phyloP scores from a whole-genome alignment of 352 stramenopile species.

The Globisporangium spinosum region DNA sequence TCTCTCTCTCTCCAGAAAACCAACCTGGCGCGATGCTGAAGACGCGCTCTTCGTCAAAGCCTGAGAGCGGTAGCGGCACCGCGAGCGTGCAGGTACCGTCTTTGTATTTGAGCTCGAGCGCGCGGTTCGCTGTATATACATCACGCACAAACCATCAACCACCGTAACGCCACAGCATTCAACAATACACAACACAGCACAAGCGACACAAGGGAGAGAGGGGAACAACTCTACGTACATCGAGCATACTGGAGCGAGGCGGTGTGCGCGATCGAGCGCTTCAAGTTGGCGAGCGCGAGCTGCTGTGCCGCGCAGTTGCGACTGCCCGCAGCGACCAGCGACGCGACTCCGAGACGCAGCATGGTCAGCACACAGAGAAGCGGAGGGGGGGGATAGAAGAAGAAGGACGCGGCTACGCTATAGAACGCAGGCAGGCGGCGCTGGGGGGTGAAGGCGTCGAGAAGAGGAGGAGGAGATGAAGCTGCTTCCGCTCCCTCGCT shows the following conservation, averaged over 20 bases:
- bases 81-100: constrained; percentile 72
- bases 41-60: constrained; percentile 74
- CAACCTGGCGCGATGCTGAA: constrained; percentile 70
- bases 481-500: neutral
- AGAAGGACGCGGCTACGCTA: neutral
- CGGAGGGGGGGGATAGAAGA: neutral
- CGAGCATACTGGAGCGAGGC: constrained; percentile 17
- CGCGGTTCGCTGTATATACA: constrained; percentile 23
- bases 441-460: neutral
- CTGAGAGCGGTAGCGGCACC: constrained; percentile 70
- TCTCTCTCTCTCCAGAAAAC: neutral
- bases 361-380: neutral
- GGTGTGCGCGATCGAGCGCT: constrained; percentile 20
- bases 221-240: constrained; percentile 7
- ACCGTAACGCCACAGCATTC: neutral
- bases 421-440: neutral
- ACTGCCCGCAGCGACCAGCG: constrained; percentile 4
- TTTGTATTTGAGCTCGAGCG: constrained; percentile 79
- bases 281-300: constrained; percentile 13
- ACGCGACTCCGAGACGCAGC: constrained; percentile 13
- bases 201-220: neutral
- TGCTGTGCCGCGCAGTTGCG: constrained; percentile 2
- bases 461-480: neutral
- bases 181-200: neutral
- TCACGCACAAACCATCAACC: neutral